A percentile compares a stretch with the other conserved stretches of the same genome.
Conservation (phyloP, 2,329 filamentous ascomycete species). For the Xylaria arbuscula region DNA sequence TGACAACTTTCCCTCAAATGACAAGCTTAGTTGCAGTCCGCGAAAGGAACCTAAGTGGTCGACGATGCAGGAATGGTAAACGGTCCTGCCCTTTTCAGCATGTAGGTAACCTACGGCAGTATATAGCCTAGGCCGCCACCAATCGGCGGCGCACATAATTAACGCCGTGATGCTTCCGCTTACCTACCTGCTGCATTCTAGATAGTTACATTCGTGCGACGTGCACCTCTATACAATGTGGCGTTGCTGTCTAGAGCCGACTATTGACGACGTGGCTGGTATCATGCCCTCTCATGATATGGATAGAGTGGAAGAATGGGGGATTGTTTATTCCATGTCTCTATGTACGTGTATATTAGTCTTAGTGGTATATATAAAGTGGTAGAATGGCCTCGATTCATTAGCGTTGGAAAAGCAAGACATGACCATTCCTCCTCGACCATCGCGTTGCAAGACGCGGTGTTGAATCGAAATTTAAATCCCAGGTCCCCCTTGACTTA, state of each 20-base stretch:
- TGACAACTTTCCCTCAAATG: conserved; percentile 17
- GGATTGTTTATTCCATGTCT: not conserved
- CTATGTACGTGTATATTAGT: not conserved
- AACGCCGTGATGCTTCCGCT: conserved; percentile 18
- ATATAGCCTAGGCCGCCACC: not conserved
- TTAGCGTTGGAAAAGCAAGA: not conserved
- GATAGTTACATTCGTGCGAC: conserved; percentile 12
- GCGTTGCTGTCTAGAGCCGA: not conserved
- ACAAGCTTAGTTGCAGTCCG: not conserved
- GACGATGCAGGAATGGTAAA: not conserved
- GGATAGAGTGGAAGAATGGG: not conserved
- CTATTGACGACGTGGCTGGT: not conserved
- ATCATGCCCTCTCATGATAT: not conserved
- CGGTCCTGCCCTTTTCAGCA: conserved; percentile 3
- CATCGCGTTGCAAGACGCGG: not conserved
- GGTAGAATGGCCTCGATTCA: not conserved
- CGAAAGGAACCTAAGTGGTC: conserved; percentile 6
- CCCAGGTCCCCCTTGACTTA: not conserved
- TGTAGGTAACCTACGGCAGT: too few relatives aligned
- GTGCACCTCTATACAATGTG: not conserved
- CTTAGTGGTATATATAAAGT: conserved; percentile 13
- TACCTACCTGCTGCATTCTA: not conserved
- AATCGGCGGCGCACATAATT: not conserved
- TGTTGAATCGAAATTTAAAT: conserved; percentile 9
- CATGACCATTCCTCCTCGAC: not conserved